A percentile compares a stretch with the other conserved stretches of the same genome.
phyloP scores from a whole-genome alignment of 345 rosid species.

The Lepidium didymum region DNA sequence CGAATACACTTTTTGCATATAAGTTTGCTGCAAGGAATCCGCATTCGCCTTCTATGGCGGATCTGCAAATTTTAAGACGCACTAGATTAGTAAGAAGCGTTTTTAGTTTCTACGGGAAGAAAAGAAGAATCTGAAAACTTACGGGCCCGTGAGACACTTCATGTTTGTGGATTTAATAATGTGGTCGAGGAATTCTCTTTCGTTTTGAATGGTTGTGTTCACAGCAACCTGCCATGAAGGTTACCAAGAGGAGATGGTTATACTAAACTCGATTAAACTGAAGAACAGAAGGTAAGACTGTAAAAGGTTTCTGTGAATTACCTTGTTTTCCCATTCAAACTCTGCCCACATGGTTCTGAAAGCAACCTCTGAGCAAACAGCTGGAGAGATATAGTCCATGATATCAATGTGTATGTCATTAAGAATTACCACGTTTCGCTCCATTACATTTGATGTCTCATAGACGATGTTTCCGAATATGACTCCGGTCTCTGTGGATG shows the following conservation, averaged over 20 bases:
- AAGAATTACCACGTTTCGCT: constrained; percentile 85
- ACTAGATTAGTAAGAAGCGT: not conserved
- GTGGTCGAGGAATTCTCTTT: constrained; percentile 34
- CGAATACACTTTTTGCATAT: constrained; percentile 85
- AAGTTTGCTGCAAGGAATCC: constrained; percentile 86
- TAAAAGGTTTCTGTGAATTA: constrained; percentile 1
- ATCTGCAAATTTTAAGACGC: constrained; percentile 32
- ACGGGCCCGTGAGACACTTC: constrained; percentile 35
- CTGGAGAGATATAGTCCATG: constrained; percentile 99
- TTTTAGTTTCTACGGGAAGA: not conserved
- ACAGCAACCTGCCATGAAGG: constrained; percentile 31
- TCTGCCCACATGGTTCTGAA: constrained; percentile 99
- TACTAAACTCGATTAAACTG: not conserved
- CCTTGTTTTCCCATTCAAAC: constrained; percentile 99
- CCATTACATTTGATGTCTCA: constrained; percentile 88
- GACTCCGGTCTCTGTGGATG: constrained; percentile 97
- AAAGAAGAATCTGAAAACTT: not conserved
- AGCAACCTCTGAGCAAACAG: constrained; percentile 79
- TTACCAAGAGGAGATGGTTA: not conserved
- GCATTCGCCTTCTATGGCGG: constrained; percentile 76
- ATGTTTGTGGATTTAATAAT: constrained; percentile 34
- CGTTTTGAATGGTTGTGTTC: constrained; percentile 30
- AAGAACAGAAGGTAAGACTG: not conserved
- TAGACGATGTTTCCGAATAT: constrained; percentile 96
- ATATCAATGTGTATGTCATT: constrained; percentile 98